Evolutionary conservation across 768 basidiomycete species (phyloP).

Genomic region (Phaeotremella skinneri): DNA sequence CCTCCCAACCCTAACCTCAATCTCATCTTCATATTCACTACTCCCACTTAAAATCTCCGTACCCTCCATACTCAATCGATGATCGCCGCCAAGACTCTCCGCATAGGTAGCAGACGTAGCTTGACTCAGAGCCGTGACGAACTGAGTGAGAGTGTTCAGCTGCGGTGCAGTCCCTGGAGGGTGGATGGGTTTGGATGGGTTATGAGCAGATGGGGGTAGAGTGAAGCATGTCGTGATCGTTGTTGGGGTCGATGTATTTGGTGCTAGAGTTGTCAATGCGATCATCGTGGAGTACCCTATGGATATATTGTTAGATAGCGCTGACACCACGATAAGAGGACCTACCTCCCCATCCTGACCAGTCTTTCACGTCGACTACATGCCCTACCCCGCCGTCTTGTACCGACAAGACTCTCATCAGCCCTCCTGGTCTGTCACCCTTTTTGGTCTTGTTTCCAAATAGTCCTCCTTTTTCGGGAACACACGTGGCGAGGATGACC

Average conservation of each 20-base stretch:
- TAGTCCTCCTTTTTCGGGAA: conserved; percentile 20
- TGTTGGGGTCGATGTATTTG: not conserved
- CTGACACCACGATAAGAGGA: not conserved
- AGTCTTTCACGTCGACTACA: conserved; percentile 36
- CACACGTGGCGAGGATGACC: conserved; percentile 23
- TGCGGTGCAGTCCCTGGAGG: not conserved
- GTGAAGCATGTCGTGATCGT: not conserved
- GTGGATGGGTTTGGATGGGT: not conserved
- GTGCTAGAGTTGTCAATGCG: not conserved
- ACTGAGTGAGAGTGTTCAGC: not conserved
- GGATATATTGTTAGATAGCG: not conserved
- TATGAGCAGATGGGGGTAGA: not conserved
- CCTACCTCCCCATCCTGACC: conserved; percentile 33
- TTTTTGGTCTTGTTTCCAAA: conserved; percentile 21
- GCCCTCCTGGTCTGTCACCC: conserved; percentile 14
- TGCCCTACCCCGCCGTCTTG: conserved; percentile 38
- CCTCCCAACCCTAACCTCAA: not conserved
- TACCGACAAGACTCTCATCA: conserved; percentile 24
- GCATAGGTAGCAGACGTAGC: not conserved
- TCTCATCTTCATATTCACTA: not conserved
- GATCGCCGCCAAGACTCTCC: not conserved
- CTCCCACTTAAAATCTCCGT: not conserved
- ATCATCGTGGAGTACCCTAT: conserved; percentile 1
- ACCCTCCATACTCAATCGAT: not conserved
- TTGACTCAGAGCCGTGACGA: not conserved